phyloP scores from a whole-genome alignment of 495 filamentous ascomycete genomes.

The Hypoxylon fuscum region DNA sequence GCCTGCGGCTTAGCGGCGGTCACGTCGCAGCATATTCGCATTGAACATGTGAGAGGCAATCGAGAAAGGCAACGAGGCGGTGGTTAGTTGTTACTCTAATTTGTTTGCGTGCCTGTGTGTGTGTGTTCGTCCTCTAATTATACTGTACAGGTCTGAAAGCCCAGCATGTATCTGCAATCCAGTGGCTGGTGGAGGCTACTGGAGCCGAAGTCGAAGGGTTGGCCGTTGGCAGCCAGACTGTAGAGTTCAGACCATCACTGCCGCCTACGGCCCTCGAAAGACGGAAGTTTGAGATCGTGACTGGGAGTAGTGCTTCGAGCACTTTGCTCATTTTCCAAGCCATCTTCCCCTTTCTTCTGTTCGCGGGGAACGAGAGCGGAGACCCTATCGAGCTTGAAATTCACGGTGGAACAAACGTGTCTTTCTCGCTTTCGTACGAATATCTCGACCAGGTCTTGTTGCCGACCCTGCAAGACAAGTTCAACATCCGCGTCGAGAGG shows the following conservation, averaged over 20 bases:
- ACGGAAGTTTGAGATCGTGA: conserved; percentile 54
- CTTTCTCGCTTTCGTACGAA: conserved; percentile 76
- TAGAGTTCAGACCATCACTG: conserved; percentile 60
- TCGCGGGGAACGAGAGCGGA: conserved; percentile 55
- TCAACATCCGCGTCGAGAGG: conserved; percentile 65
- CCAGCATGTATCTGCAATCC: conserved; percentile 75
- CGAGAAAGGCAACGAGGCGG: conserved; percentile 56
- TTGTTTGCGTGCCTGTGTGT: neutral
- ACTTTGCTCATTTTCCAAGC: conserved; percentile 83
- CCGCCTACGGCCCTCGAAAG: conserved; percentile 49
- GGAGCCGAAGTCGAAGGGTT: conserved; percentile 65
- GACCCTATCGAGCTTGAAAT: conserved; percentile 66
- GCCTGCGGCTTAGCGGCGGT: conserved; percentile 75
- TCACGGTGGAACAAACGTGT: conserved; percentile 80
- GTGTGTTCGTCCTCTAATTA: conserved; percentile 16
- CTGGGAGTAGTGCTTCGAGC: conserved; percentile 57
- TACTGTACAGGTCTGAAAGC: conserved; percentile 70
- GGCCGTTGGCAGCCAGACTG: conserved; percentile 60
- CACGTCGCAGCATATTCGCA: conserved; percentile 68
- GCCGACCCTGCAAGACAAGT: conserved; percentile 71
- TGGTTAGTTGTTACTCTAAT: conserved; percentile 39
- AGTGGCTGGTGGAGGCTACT: conserved; percentile 71
- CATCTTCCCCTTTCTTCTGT: conserved; percentile 78
- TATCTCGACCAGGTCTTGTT: conserved; percentile 80
- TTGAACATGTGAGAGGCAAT: conserved; percentile 76